Evolutionary conservation across 495 filamentous ascomycete species (phyloP), one percentile per base, ranked within the genome.

Genomic region (Xylaria flabelliformis): DNA sequence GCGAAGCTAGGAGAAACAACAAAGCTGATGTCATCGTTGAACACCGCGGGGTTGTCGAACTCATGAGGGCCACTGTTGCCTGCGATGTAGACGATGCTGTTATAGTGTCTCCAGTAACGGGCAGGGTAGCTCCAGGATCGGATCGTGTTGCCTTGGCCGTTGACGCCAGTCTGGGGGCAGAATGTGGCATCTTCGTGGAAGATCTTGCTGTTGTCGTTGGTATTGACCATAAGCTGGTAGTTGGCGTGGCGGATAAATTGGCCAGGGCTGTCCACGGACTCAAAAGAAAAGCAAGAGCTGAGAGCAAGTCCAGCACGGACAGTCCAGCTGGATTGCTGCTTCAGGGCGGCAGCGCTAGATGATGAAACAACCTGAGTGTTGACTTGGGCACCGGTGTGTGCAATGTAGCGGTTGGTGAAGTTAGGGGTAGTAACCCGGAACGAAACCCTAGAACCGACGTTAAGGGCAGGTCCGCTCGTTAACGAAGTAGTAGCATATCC

Each of bases 51-150:
- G 24, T 80, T 74, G 72, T 89, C 87, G 65, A 88, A 89, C 0
- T 75, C 75, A 17, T 88, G 72, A 41, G 83, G 78, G 34, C 86
- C 86, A 32, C 86, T 87, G 51, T 89, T 85, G 75, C 82, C 87
- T 29, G 84, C 87, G 21, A 75, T 73, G 62, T 88, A 88, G 6
- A 79, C 74, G 7, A 81, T 72, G 50, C 84, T 80, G 29, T 75
- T 62, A 72, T 83, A 88, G 72, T 89, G 87, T 36, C 87, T 82
- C 76, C 85, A 82, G 71, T 78, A 88, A 46, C 86, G 83, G n/a
- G 87, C 87, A 8, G 87, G 87, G 73, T 88, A 88, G 76, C 79
- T 84, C 86, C 86, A 89, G 6, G 85, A 81, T 21, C 86, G 83
- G 59, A 89, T 73, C 1, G 64, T 7, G 83, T 80, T 83, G 12